Evolutionary conservation across 768 basidiomycete species (phyloP).

Genomic region (Tremella mesenterica): DNA sequence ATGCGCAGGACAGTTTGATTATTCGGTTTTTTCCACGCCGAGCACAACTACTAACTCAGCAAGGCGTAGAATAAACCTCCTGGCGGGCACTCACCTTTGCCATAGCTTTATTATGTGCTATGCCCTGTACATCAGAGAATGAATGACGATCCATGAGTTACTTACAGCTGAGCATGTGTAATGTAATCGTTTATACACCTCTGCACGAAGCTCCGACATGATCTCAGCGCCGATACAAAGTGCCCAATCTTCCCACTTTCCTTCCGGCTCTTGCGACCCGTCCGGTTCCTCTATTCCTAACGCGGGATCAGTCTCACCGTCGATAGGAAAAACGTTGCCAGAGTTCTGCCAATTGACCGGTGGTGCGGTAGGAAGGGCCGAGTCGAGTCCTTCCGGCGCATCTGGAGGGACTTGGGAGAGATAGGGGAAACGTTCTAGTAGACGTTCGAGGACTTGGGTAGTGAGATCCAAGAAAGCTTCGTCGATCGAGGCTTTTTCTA

Average conservation of each 20-base stretch:
- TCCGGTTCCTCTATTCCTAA: conserved; percentile 4
- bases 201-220: conserved; percentile 64
- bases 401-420: conserved; percentile 62
- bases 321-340: conserved; percentile 40
- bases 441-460: conserved; percentile 61
- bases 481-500: conserved; percentile 96
- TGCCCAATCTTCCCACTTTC: conserved; percentile 87
- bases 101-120: conserved; percentile 86
- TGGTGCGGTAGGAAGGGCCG: conserved; percentile 38
- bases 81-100: conserved; percentile 59
- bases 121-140: conserved; percentile 52
- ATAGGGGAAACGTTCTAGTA: conserved; percentile 68
- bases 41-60: conserved; percentile 56
- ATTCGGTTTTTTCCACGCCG: conserved; percentile 85
- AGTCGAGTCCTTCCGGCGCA: conserved; percentile 58
- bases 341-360: conserved; percentile 40
- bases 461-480: conserved; percentile 94
- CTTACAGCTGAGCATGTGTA: conserved; percentile 90
- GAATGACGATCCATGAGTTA: too few species aligned
- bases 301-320: conserved; percentile 13
- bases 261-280: neutral
- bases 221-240: conserved; percentile 79
- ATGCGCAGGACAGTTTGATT: conserved; percentile 78
- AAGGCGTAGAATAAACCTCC: neutral
- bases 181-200: conserved; percentile 62